These are phyloP conservation scores for Nyctanthes arbortristis DNA, from an alignment of 257 asterid genomes.

Conservation along the genomic window DNA sequence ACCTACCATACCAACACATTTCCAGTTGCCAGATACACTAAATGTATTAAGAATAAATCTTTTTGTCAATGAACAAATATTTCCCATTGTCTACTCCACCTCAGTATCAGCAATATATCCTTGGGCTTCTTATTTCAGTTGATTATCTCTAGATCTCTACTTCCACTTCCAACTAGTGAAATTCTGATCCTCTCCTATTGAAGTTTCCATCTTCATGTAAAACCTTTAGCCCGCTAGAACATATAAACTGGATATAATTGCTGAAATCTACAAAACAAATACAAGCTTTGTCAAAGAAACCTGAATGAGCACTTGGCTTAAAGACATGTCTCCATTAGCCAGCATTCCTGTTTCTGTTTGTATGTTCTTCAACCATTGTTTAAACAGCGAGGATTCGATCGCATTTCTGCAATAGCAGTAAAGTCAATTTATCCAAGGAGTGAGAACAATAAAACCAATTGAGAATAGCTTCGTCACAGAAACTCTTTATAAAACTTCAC, in stretches of 20 bases:
- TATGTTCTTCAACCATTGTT: constrained; percentile 79
- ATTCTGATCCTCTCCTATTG: neutral
- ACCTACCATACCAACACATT: neutral
- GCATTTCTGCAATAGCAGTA: constrained; percentile 69
- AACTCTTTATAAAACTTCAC: constrained; percentile 1
- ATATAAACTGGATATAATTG: neutral
- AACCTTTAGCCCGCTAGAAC: neutral
- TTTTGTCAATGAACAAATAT: neutral
- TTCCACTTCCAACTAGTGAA: neutral
- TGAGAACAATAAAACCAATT: neutral
- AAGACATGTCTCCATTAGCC: constrained; percentile 63
- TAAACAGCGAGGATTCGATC: constrained; percentile 69
- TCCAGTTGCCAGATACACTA: neutral
- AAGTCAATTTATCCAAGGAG: constrained; percentile 8
- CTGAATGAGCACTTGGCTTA: constrained; percentile 76
- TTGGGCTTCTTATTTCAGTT: neutral
- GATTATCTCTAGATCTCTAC: neutral
- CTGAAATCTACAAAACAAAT: constrained; percentile 7
- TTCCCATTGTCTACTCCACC: neutral
- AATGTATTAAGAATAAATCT: neutral
- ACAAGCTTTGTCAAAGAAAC: constrained; percentile 32
- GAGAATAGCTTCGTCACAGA: neutral
- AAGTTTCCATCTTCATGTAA: neutral
- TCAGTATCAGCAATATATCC: neutral
- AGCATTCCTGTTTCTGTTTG: constrained; percentile 69